These are phyloP conservation scores for Paracoccidioides brasiliensis DNA, from an alignment of 2,329 filamentous ascomycete species.

Conservation along the genomic window DNA sequence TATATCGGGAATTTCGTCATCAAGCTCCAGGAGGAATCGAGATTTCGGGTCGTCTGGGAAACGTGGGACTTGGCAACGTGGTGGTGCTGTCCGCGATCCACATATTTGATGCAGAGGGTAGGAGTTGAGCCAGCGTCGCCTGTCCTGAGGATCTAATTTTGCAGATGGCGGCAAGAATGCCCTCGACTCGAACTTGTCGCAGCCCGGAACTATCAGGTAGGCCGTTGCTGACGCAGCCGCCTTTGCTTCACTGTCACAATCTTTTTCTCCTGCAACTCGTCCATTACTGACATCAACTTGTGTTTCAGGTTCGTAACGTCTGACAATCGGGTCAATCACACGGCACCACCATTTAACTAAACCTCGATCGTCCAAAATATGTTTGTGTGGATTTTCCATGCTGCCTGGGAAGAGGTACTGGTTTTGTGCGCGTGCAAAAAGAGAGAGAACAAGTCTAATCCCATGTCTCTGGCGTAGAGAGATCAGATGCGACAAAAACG, in stretches of 20 bases:
- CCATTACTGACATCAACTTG: conserved; percentile 12
- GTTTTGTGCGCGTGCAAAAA: conserved; percentile 83
- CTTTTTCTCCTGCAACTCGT: conserved; percentile 11
- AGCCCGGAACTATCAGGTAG: conserved; percentile 76
- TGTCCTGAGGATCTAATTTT: conserved; percentile 25
- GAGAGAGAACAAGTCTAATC: conserved; percentile 62
- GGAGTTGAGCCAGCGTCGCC: conserved; percentile 43
- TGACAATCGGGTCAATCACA: conserved; percentile 64
- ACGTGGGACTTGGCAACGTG: conserved; percentile 71
- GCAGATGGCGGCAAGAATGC: conserved; percentile 55
- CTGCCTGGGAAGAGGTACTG: conserved; percentile 95
- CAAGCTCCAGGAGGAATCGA: conserved; percentile 74
- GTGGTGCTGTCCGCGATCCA: conserved; percentile 54
- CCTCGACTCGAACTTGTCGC: conserved; percentile 68
- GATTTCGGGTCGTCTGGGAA: conserved; percentile 95
- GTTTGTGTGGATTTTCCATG: conserved; percentile 69
- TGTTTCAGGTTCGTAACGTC: conserved; percentile 31
- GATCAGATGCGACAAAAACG: conserved; percentile 65
- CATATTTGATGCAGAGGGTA: conserved; percentile 63
- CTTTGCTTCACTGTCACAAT: conserved; percentile 24
- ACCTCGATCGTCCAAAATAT: conserved; percentile 80
- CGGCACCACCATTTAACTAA: conserved; percentile 94
- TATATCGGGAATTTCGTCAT: conserved; percentile 58
- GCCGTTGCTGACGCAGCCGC: conserved; percentile 45
- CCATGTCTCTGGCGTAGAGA: conserved; percentile 50